Evolutionary conservation across 2,329 filamentous ascomycete genomes (phyloP).

Genomic region (Ophiobolus disseminans): DNA sequence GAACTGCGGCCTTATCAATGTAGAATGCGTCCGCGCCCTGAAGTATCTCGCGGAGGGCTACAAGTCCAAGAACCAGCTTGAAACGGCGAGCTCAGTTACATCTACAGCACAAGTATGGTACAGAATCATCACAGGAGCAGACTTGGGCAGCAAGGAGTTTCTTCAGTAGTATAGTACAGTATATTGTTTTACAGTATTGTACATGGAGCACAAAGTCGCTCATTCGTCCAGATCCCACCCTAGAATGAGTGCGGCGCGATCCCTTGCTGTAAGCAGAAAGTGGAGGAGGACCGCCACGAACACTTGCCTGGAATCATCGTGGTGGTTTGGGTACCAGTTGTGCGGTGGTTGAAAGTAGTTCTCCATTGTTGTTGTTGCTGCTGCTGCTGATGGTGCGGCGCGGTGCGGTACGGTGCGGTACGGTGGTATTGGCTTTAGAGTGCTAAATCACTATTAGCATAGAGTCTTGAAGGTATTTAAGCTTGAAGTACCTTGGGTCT

Average conservation of each 20-base stretch:
- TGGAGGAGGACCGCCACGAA: too few relatives aligned
- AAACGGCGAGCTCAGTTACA: slow-evolving; percentile 17
- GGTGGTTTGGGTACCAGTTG: too few relatives aligned
- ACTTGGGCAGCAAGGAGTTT: slow-evolving; percentile 28
- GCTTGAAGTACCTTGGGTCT: not conserved
- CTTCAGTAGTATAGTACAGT: not conserved
- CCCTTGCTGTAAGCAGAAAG: too few relatives aligned
- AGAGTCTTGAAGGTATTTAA: not conserved
- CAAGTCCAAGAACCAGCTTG: slow-evolving; percentile 11
- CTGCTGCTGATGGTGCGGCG: not conserved
- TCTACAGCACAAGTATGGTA: slow-evolving; percentile 25
- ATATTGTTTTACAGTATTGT: too few relatives aligned
- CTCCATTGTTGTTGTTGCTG: too few relatives aligned
- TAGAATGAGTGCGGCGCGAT: too few relatives aligned
- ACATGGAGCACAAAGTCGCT: too few relatives aligned
- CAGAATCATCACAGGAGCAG: slow-evolving; percentile 26
- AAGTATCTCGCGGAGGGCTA: slow-evolving; percentile 30
- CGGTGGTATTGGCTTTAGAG: not conserved
- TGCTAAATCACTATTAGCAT: not conserved
- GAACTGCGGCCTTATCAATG: slow-evolving; percentile 29
- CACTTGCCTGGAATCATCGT: too few relatives aligned
- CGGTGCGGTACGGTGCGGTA: not conserved
- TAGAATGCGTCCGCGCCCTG: slow-evolving; percentile 28
- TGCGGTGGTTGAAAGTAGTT: too few relatives aligned
- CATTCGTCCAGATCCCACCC: too few relatives aligned